Evolutionary conservation across 2,329 filamentous ascomycete genomes (phyloP).

Genomic region (Leptodontidium sp.): DNA sequence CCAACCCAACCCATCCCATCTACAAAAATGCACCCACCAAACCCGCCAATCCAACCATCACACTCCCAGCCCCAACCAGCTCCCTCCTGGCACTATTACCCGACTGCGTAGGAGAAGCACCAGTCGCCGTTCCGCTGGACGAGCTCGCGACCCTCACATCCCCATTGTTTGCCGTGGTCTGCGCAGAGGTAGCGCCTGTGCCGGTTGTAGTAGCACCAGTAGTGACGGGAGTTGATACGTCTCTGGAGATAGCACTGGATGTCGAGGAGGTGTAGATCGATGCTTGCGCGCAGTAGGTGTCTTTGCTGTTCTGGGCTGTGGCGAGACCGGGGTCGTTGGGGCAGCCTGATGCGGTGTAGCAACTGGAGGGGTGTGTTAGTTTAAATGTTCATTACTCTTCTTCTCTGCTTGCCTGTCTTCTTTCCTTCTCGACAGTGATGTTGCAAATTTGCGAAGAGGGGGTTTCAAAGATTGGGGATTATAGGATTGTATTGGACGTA

Average conservation of each 20-base stretch:
- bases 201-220: conserved; percentile 20
- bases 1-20: neutral
- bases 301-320: conserved; percentile 30
- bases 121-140: conserved; percentile 22
- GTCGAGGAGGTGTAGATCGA: conserved; percentile 36
- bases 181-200: conserved; percentile 13
- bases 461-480: neutral
- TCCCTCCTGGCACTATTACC: conserved; percentile 30
- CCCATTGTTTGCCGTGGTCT: conserved; percentile 14
- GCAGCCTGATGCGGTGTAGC: conserved; percentile 69
- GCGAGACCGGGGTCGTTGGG: conserved; percentile 53
- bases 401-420: neutral
- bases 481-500: conserved; percentile 41
- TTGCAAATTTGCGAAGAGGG: neutral
- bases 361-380: conserved; percentile 23
- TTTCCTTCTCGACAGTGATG: neutral
- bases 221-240: conserved; percentile 27
- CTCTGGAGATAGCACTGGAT: conserved; percentile 32
- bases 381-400: neutral
- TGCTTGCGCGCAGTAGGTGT: conserved; percentile 42
- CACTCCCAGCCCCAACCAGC: conserved; percentile 32
- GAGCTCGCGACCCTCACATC: conserved; percentile 25
- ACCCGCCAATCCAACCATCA: conserved; percentile 36
- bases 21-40: conserved; percentile 40
- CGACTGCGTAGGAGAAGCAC: conserved; percentile 25